Conservation (phyloP, 169 alveolate species). For the Condylostoma magnum region DNA sequence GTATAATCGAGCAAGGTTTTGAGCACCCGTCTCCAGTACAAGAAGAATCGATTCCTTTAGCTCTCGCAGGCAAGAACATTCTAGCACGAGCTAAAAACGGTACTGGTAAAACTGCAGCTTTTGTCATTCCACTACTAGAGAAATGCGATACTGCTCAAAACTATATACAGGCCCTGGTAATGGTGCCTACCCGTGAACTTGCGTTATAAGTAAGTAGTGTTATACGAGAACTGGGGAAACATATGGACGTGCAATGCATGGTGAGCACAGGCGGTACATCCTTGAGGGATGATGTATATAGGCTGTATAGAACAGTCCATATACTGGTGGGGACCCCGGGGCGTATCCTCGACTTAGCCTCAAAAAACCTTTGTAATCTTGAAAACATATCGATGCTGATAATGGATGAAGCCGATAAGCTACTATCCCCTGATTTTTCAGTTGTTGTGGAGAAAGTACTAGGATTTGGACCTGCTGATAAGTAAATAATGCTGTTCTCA, state of each 20-base stretch:
- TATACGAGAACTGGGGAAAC: slow-evolving; percentile 96
- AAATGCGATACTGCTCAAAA: slow-evolving; percentile 80
- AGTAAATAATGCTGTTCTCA: slow-evolving; percentile 93
- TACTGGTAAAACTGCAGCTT: slow-evolving; percentile 99
- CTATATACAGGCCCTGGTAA: slow-evolving; percentile 83
- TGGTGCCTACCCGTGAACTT: slow-evolving; percentile 97
- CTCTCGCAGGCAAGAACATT: slow-evolving; percentile 94
- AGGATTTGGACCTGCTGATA: slow-evolving; percentile 89
- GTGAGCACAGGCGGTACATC: slow-evolving; percentile 99
- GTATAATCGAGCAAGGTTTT: slow-evolving; percentile 97
- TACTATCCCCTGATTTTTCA: slow-evolving; percentile 96
- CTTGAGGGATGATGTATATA: slow-evolving; percentile 94
- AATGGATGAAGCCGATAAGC: slow-evolving; percentile 99
- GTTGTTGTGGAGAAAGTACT: slow-evolving; percentile 95
- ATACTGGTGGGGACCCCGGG: slow-evolving; percentile 99
- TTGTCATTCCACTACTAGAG: slow-evolving; percentile 96
- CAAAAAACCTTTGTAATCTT: slow-evolving; percentile 92
- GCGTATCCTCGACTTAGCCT: slow-evolving; percentile 94
- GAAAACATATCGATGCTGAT: slow-evolving; percentile 89
- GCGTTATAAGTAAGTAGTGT: slow-evolving; percentile 96
- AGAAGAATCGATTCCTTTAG: slow-evolving; percentile 98
- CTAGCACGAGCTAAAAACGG: slow-evolving; percentile 99
- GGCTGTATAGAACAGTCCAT: slow-evolving; percentile 95
- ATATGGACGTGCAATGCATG: slow-evolving; percentile 96
- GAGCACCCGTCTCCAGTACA: slow-evolving; percentile 99